Percentiles rank a stretch among this genome's conserved stretches.
These are phyloP conservation scores for Crithidia fasciculata DNA, from an alignment of 208 protist species.

Conservation along the genomic window DNA sequence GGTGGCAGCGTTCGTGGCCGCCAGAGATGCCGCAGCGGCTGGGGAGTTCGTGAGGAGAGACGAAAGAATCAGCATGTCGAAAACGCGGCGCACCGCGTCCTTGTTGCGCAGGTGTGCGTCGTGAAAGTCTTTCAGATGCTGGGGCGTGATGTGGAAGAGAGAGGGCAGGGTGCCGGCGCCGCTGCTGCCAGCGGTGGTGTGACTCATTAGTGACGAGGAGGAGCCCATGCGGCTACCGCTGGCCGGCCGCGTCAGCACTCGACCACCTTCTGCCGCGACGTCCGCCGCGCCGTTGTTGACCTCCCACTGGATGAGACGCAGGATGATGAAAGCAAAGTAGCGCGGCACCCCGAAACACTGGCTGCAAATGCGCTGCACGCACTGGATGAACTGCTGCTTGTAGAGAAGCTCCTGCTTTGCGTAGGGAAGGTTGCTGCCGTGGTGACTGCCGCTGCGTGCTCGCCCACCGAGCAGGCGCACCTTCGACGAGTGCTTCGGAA, in stretches of 20 bases:
- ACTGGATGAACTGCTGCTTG: slow-evolving; percentile 57
- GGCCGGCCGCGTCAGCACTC: slow-evolving; percentile 9
- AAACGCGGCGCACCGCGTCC: slow-evolving; percentile 73
- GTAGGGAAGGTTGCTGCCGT: slow-evolving; percentile 30
- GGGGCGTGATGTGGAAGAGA: slow-evolving; percentile 47
- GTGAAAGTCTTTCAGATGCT: slow-evolving; percentile 84
- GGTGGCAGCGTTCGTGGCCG: slow-evolving; percentile 8
- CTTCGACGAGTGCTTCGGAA: slow-evolving; percentile 50
- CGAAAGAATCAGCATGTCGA: slow-evolving; percentile 82
- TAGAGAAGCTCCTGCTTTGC: slow-evolving; percentile 71
- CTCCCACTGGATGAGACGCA: slow-evolving; percentile 61
- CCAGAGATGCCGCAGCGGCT: slow-evolving; percentile 18
- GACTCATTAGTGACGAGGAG: slow-evolving; percentile 32
- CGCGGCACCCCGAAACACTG: slow-evolving; percentile 85
- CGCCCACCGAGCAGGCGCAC: slow-evolving; percentile 43
- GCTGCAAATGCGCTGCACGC: slow-evolving; percentile 75
- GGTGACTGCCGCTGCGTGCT: slow-evolving; percentile 20
- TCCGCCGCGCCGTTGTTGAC: slow-evolving; percentile 11
- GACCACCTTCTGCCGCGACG: slow-evolving; percentile 1
- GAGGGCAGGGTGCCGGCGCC: slow-evolving; percentile 11
- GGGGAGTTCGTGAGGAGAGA: slow-evolving; percentile 33
- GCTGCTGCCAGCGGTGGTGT: slow-evolving; percentile 28
- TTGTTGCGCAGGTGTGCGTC: slow-evolving; percentile 68
- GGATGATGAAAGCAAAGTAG: slow-evolving; percentile 82
- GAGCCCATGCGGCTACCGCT: slow-evolving; percentile 26